phyloP scores from a whole-genome alignment of 306 rosid species.

The Ormosia semicastrata region DNA sequence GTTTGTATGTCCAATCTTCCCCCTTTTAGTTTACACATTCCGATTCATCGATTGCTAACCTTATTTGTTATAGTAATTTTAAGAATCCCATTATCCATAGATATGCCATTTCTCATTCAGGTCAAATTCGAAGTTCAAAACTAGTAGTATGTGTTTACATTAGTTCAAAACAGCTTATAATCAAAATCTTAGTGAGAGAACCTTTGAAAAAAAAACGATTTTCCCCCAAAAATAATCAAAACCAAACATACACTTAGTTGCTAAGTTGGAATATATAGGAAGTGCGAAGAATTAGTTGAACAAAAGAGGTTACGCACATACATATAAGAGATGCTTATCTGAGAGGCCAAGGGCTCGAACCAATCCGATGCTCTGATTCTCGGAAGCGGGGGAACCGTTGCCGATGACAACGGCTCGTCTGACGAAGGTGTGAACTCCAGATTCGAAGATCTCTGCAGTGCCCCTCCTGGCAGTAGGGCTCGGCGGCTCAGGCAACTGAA shows the following conservation, averaged over 20 bases:
- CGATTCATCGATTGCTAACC: not conserved
- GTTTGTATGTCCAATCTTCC: not conserved
- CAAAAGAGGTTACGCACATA: constrained; percentile 10
- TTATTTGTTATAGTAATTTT: not conserved
- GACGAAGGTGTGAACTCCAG: constrained; percentile 69
- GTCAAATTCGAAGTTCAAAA: constrained; percentile 2
- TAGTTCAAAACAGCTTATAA: no score
- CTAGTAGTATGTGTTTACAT: not conserved
- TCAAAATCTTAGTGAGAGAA: no score
- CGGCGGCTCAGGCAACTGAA: constrained; percentile 78
- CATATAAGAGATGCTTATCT: constrained; percentile 67
- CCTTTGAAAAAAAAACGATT: no score
- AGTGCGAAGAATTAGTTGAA: not conserved
- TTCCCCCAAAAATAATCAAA: no score
- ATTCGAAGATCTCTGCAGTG: constrained; percentile 85
- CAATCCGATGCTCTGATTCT: constrained; percentile 89
- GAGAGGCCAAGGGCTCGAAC: constrained; percentile 87
- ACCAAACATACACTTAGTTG: not conserved
- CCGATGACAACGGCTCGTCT: constrained; percentile 88
- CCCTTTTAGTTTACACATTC: not conserved
- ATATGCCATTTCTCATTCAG: not conserved
- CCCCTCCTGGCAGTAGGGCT: constrained; percentile 55
- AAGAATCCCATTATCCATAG: not conserved
- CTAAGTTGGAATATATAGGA: not conserved
- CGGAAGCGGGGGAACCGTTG: constrained; percentile 66